Evolutionary conservation across 495 filamentous ascomycete genomes (phyloP), one percentile per base, ranked within the genome.

Genomic region (Hypoxylon intermedium): DNA sequence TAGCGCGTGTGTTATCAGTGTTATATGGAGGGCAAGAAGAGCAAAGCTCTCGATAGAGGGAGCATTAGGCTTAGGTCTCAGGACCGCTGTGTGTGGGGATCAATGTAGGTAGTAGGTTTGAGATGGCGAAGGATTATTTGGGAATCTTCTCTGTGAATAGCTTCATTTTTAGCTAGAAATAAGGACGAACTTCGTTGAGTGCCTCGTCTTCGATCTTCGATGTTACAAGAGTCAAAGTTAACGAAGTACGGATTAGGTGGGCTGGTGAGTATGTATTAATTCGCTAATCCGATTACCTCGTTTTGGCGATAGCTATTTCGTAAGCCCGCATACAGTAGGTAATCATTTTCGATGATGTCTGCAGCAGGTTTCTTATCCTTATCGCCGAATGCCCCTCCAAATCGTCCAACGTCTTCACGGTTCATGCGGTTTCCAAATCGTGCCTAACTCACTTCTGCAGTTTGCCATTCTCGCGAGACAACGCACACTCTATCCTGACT

Each of bases 91-190:
- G 24, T 36, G 12, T 30, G 45, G 42, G 41, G 3, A 7, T 26
- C n/a, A n/a, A 7, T 7, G 24, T 26, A 4, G 3, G 24, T 26
- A 7, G 7, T 26, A 7, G 31, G 44, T 40, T 41, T 36, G 43
- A 61, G 3, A 12, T 60, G 30, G 16, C 23, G 42, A 43, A 16
- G 31, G 48, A 36, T 47, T 51, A 30, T 40, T n/a, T 38, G 12
- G 44, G 38, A 26, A 44, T 45, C 18, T 50, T 51, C 21, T 57
- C 45, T 55, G 50, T 55, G 18, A 40, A 59, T 59, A 59, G 41
- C 36, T 59, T 59, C 59, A 59, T 49, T 9, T 36, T 24, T 52
- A 63, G 60, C 53, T 63, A 58, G 53, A 42, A 58, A 63, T 52
- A 43, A 63, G 46, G 34, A 31, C n/a, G n/a, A n/a, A n/a, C n/a